phyloP scores from a whole-genome alignment of 345 rosid genomes.

The Pelargonium nanum region DNA sequence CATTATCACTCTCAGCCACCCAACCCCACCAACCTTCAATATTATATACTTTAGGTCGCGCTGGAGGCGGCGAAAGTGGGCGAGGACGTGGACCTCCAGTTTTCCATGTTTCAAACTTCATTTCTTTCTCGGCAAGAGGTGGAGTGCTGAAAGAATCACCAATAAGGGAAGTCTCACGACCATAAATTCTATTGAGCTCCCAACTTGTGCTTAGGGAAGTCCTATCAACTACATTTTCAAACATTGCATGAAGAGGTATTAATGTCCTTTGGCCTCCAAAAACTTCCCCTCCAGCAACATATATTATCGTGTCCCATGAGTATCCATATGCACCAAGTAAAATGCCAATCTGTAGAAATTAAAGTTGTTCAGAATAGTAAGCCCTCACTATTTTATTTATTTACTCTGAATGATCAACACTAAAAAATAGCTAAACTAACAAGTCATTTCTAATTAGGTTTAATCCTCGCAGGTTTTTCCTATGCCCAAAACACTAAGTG shows the following conservation, averaged over 20 bases:
- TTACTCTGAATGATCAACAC: not conserved
- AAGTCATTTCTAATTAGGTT: not conserved
- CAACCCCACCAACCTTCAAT: conserved; percentile 99
- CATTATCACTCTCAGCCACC: conserved; percentile 99
- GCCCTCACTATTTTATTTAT: not conserved
- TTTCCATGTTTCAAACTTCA: conserved; percentile 51
- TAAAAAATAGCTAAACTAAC: conserved; percentile 1
- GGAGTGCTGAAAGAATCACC: conserved; percentile 31
- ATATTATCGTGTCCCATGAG: conserved; percentile 74
- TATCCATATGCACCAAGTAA: conserved; percentile 95
- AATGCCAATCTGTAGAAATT: conserved; percentile 62
- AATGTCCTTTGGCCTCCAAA: conserved; percentile 90
- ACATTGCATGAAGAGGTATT: conserved; percentile 84
- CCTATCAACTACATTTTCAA: conserved; percentile 81
- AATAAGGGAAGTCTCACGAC: conserved; percentile 61
- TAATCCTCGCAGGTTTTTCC: too few species aligned
- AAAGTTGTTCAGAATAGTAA: conserved; percentile 1
- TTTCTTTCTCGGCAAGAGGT: conserved; percentile 44
- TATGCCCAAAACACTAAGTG: too few species aligned
- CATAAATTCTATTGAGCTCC: conserved; percentile 85
- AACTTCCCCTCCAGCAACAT: conserved; percentile 90
- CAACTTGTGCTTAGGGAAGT: conserved; percentile 76
- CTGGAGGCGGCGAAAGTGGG: conserved; percentile 94
- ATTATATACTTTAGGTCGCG: conserved; percentile 76
- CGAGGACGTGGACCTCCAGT: conserved; percentile 75